A percentile compares a stretch with the other conserved stretches of the same genome.
phyloP scores from a whole-genome alignment of 768 basidiomycete species.

The Floccularia luteovirens region DNA sequence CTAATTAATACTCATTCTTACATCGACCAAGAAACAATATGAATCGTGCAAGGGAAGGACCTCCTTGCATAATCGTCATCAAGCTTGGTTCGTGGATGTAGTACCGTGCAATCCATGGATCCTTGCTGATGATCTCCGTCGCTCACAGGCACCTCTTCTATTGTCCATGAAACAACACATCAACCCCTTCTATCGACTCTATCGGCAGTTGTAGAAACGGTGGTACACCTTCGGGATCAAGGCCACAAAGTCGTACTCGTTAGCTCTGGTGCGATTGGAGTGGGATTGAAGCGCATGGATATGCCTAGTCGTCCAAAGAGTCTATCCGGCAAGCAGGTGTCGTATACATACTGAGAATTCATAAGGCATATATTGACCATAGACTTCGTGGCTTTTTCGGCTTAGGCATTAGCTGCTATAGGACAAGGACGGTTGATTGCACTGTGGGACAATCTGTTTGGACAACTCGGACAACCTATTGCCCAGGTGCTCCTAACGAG shows the following conservation, averaged over 20 bases:
- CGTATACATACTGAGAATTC: background rate
- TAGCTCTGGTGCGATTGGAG: slow-evolving; percentile 95
- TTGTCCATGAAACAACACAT: slow-evolving; percentile 91
- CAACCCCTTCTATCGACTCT: slow-evolving; percentile 87
- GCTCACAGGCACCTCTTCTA: slow-evolving; percentile 82
- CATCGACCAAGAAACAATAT: too few relatives aligned
- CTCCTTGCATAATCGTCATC: slow-evolving; percentile 70
- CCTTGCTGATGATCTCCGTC: slow-evolving; percentile 5
- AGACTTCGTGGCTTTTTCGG: background rate
- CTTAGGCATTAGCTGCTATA: slow-evolving; percentile 89
- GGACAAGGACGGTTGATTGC: slow-evolving; percentile 96
- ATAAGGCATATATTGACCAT: background rate
- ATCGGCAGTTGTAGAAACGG: slow-evolving; percentile 89
- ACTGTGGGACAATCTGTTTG: slow-evolving; percentile 94
- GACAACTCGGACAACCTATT: slow-evolving; percentile 89
- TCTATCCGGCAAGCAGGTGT: slow-evolving; percentile 88
- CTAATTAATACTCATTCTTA: too few relatives aligned
- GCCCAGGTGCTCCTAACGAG: slow-evolving; percentile 92
- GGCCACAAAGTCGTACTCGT: slow-evolving; percentile 96
- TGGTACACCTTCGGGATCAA: slow-evolving; percentile 61
- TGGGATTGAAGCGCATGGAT: slow-evolving; percentile 90
- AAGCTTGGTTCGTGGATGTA: slow-evolving; percentile 54
- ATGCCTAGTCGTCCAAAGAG: slow-evolving; percentile 74
- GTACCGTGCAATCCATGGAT: background rate
- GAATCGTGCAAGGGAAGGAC: slow-evolving; percentile 16